Evolutionary conservation across 768 basidiomycete genomes (phyloP), one percentile per base, ranked within the genome.

Genomic region (Mrakia frigida): DNA sequence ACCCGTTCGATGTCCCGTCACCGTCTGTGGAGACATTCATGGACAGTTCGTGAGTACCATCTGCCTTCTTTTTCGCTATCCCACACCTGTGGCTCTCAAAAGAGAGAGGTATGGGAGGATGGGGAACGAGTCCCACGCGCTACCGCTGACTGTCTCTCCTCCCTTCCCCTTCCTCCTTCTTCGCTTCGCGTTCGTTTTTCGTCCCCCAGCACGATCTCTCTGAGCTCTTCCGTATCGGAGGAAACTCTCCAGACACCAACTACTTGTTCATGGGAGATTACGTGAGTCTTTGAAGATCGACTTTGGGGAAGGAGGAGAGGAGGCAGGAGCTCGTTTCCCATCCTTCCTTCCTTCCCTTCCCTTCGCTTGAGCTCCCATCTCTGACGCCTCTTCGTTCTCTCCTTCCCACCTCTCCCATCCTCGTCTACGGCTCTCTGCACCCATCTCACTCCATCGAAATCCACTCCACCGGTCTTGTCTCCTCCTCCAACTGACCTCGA

Each of bases 231-330:
- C 90, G 95, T 74, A 98, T 98, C 82, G 97, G 97, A 73, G 97
- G 97, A 70, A 96, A 97, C 86, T 96, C 93, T 21, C 97, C 97
- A 61, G 94, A 97, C 85, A 99, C 97, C 79, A 99, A 98, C 86
- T 99, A 99, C 84, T 91, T 99, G 81, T 99, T 98, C 87, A 99
- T 99, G 97, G 97, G 97, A 39, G 97, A 99, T 87, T 99, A 98
- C 83, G 97, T 77, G 70, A 59, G 76, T 73, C n/a, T n/a, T n/a
- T 39, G 41, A 6, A 43, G 21, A 35, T 33, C 50, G 9, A 21
- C 35, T 43, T 28, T 60, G 39, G 25, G 52, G 43, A 18, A 7
- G 18, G 43, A n/a, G n/a, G n/a, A n/a, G 43, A 46, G 18, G 43
- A 18, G 18, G 43, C 43, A n/a, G 25, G 13, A 53, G 21, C 56